Percentiles rank a stretch among this genome's conserved stretches.
phyloP scores from a whole-genome alignment of 768 basidiomycete species.

The Kockovaella imperatae region DNA sequence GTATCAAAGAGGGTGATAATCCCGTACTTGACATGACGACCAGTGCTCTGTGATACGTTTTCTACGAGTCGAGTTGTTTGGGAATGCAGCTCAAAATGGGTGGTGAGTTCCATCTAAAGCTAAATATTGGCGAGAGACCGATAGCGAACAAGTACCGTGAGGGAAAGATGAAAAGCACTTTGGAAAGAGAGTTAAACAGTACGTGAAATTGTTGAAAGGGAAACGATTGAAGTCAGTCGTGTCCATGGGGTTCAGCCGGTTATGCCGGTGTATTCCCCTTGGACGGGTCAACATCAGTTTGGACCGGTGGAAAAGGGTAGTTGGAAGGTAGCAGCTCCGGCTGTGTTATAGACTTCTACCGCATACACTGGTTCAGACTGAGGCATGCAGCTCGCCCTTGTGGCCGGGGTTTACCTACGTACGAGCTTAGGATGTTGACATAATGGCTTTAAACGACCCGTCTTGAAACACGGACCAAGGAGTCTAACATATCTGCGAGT shows the following conservation, averaged over 20 bases:
- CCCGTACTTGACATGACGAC: constrained; percentile 56
- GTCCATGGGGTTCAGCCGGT: constrained; percentile 54
- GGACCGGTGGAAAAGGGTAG: constrained; percentile 54
- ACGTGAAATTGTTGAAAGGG: constrained; percentile 74
- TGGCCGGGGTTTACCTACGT: constrained; percentile 53
- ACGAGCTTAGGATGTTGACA: constrained; percentile 66
- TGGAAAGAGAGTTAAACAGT: constrained; percentile 73
- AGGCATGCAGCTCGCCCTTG: constrained; percentile 57
- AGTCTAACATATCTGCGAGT: constrained; percentile 77
- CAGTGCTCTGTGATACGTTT: constrained; percentile 62
- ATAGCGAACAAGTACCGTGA: constrained; percentile 78
- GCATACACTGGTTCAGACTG: constrained; percentile 56
- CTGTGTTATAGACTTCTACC: constrained; percentile 60
- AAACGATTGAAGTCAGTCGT: constrained; percentile 67
- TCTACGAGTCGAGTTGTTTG: constrained; percentile 78
- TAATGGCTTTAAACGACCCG: constrained; percentile 72
- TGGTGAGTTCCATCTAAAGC: constrained; percentile 80
- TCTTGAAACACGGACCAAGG: constrained; percentile 82
- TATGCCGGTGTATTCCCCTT: constrained; percentile 54
- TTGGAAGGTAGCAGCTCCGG: constrained; percentile 60
- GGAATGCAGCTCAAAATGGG: constrained; percentile 76
- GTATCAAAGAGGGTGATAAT: constrained; percentile 52
- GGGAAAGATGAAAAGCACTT: constrained; percentile 77
- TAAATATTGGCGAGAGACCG: constrained; percentile 74
- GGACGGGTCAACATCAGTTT: constrained; percentile 65